Conservation (phyloP, 495 filamentous ascomycete species). For the Alectoria sarmentosa region DNA sequence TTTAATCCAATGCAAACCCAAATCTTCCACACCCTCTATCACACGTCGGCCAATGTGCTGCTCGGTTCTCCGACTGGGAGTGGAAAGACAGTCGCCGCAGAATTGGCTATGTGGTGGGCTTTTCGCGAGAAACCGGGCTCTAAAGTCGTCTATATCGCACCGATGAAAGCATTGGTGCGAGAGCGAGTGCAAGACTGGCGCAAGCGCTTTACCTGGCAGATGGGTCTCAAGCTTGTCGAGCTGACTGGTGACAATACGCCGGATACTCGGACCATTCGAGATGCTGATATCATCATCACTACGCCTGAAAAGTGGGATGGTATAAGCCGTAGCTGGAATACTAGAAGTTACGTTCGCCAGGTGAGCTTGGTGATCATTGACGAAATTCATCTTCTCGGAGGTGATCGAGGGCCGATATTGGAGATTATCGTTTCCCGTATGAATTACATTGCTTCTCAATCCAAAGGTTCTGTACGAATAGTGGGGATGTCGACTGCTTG, state of each 20-base stretch:
- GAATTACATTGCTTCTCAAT: slow-evolving; percentile 96
- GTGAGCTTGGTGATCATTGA: slow-evolving; percentile 97
- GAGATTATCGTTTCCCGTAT: slow-evolving; percentile 99
- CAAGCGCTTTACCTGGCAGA: slow-evolving; percentile 68
- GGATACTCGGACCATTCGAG: slow-evolving; percentile 85
- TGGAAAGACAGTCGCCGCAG: slow-evolving; percentile 93
- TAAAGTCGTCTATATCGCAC: slow-evolving; percentile 98
- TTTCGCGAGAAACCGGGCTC: slow-evolving; percentile 93
- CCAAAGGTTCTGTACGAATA: slow-evolving; percentile 75
- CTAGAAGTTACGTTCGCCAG: slow-evolving; percentile 87
- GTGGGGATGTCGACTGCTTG: slow-evolving; percentile 98
- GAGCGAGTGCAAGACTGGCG: slow-evolving; percentile 97
- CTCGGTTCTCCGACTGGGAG: slow-evolving; percentile 96
- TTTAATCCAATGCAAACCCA: slow-evolving; percentile 99
- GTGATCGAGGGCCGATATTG: slow-evolving; percentile 91
- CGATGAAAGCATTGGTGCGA: slow-evolving; percentile 97
- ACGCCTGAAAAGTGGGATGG: slow-evolving; percentile 99
- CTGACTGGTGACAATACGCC: slow-evolving; percentile 98
- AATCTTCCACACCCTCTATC: slow-evolving; percentile 91
- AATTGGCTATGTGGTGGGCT: slow-evolving; percentile 99
- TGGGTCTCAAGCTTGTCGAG: slow-evolving; percentile 90
- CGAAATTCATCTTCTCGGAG: slow-evolving; percentile 93
- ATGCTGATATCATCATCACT: slow-evolving; percentile 97
- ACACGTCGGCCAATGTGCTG: slow-evolving; percentile 83
- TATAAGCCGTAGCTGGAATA: slow-evolving; percentile 97